phyloP scores from a whole-genome alignment of 768 basidiomycete species.

The Galerina sulciceps region DNA sequence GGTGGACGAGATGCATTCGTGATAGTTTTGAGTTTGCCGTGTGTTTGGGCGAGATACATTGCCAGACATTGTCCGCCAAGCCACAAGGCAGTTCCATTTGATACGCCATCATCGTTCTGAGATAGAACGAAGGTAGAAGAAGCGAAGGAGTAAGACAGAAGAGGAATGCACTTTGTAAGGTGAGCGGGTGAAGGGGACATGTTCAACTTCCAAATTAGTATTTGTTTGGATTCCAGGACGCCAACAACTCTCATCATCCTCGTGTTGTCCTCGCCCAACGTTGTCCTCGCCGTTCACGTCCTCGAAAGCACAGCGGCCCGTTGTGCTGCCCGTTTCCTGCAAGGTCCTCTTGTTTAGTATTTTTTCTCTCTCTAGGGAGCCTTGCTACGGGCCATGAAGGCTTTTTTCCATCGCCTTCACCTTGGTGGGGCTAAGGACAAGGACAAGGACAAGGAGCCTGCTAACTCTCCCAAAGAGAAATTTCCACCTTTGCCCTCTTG shows the following conservation, averaged over 20 bases:
- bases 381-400: conserved; percentile 64
- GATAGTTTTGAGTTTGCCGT: conserved; percentile 23
- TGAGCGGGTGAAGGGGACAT: conserved; percentile 54
- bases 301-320: conserved; percentile 10
- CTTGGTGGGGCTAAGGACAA: conserved; percentile 47
- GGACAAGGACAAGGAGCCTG: conserved; percentile 62
- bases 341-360: neutral
- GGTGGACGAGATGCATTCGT: conserved; percentile 29
- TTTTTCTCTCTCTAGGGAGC: neutral
- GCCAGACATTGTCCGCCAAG: conserved; percentile 80
- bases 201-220: conserved; percentile 29
- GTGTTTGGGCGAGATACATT: conserved; percentile 53
- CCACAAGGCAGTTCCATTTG: conserved; percentile 87
- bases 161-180: conserved; percentile 62
- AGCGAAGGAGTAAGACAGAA: conserved; percentile 49
- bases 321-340: conserved; percentile 8
- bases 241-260: conserved; percentile 20
- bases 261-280: conserved; percentile 28
- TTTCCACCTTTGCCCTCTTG: conserved; percentile 72
- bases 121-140: conserved; percentile 46
- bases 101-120: conserved; percentile 62
- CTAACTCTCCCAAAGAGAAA: conserved; percentile 59
- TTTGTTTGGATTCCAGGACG: conserved; percentile 32
- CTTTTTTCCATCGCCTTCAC: conserved; percentile 79
- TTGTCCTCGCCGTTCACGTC: conserved; percentile 9